phyloP scores from a whole-genome alignment of 768 basidiomycete species.

The Boletus huronensis region DNA sequence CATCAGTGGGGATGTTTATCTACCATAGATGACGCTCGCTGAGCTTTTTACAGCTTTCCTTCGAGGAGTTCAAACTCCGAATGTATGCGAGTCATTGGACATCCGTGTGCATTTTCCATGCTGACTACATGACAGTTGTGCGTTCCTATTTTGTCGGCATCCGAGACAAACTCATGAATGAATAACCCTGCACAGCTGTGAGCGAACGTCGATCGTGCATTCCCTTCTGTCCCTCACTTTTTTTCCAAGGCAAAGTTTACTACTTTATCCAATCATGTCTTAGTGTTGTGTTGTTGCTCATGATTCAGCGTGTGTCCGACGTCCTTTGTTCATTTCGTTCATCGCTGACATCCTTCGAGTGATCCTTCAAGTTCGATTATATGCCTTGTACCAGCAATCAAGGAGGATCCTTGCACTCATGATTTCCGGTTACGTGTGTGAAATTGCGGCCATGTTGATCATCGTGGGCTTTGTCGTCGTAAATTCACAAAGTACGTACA shows the following conservation, averaged over 20 bases:
- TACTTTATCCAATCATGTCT: slow-evolving; percentile 5
- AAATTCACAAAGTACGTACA: not conserved
- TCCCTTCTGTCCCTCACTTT: not conserved
- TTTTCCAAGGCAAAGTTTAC: slow-evolving; percentile 7
- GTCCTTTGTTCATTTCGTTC: not conserved
- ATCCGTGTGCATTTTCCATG: not conserved
- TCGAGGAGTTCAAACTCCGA: not conserved
- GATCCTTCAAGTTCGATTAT: slow-evolving; percentile 14
- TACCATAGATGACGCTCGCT: not conserved
- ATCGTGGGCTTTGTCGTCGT: not conserved
- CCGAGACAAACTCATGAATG: not conserved
- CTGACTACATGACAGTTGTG: slow-evolving; percentile 7
- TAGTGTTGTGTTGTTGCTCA: not conserved
- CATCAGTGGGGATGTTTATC: not conserved
- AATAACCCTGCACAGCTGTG: slow-evolving; percentile 9
- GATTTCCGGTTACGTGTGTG: slow-evolving; percentile 5
- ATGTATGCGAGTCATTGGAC: slow-evolving; percentile 4
- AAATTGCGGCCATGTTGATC: not conserved
- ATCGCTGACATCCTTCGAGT: slow-evolving; percentile 1
- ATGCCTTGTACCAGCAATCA: slow-evolving; percentile 10
- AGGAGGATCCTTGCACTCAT: slow-evolving; percentile 7
- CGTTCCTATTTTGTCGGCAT: not conserved
- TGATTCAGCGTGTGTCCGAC: slow-evolving; percentile 1
- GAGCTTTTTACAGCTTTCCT: slow-evolving; percentile 12
- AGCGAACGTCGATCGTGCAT: not conserved